Conservation (phyloP, 2,329 filamentous ascomycete species). For the Fusarium xyrophilum region DNA sequence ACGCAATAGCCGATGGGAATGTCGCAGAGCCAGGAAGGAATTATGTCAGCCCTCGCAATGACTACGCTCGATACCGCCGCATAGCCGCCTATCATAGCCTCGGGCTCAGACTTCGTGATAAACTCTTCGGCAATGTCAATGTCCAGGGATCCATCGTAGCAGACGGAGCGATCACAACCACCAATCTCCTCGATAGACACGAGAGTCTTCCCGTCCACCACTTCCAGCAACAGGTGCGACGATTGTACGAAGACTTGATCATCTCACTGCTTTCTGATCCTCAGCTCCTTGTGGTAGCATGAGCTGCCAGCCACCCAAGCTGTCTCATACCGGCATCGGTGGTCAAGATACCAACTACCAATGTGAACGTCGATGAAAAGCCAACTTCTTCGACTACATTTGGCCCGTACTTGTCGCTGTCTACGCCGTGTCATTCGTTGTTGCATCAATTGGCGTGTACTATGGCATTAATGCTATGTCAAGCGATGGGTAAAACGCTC, state of each 20-base stretch:
- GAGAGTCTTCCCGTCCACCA: slow-evolving; percentile 15
- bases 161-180: slow-evolving; percentile 1
- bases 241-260: slow-evolving; percentile 24
- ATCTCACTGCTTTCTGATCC: slow-evolving; percentile 31
- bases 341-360: slow-evolving; percentile 7
- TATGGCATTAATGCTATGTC: slow-evolving; percentile 24
- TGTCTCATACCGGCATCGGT: slow-evolving; percentile 3
- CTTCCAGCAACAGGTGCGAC: slow-evolving; percentile 2
- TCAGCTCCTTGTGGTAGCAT: slow-evolving; percentile 32
- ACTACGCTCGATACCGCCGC: slow-evolving; percentile 6
- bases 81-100: slow-evolving; percentile 31
- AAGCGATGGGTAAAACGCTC: slow-evolving; percentile 8
- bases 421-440: slow-evolving; percentile 10
- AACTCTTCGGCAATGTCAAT: slow-evolving; percentile 1
- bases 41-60: slow-evolving; percentile 15
- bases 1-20: slow-evolving; percentile 25
- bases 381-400: slow-evolving; percentile 29
- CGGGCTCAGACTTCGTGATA: slow-evolving; percentile 13
- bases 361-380: slow-evolving; percentile 14
- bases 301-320: slow-evolving; percentile 25
- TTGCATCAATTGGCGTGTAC: slow-evolving; percentile 24
- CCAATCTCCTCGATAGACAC: slow-evolving; percentile 21
- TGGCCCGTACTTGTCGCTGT: slow-evolving; percentile 12
- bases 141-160: background rate
- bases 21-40: slow-evolving; percentile 21